Conservation (phyloP, 2,329 filamentous ascomycete genomes). For the Ophiostoma fasciatum region DNA sequence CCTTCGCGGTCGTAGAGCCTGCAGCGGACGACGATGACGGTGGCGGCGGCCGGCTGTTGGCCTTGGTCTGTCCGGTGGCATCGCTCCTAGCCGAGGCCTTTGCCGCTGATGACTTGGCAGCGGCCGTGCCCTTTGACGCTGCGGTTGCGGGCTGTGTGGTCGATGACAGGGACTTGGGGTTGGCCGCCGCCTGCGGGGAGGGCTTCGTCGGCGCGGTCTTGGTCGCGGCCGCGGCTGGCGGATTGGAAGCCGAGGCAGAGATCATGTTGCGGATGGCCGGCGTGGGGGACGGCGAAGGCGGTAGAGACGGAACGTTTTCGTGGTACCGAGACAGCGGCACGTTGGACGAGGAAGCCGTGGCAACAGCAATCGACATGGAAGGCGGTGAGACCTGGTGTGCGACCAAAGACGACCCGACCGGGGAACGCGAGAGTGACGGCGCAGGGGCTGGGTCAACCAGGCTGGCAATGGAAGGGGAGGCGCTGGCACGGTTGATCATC, state of each 20-base stretch:
- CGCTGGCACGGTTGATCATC: conserved; percentile 57
- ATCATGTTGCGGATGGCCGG: conserved; percentile 13
- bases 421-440: conserved; percentile 15
- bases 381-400: conserved; percentile 23
- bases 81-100: conserved; percentile 5
- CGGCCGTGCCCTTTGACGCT: background rate
- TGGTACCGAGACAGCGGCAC: conserved; percentile 1
- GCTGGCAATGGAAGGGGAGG: conserved; percentile 82
- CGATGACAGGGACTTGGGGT: conserved; percentile 1
- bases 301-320: conserved; percentile 6
- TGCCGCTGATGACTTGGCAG: background rate
- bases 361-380: conserved; percentile 13
- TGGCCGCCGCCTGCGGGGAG: background rate
- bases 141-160: conserved; percentile 7
- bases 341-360: conserved; percentile 11
- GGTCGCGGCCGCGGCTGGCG: background rate
- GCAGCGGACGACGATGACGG: too few relatives aligned
- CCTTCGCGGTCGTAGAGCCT: conserved; percentile 18
- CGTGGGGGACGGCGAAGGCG: conserved; percentile 18
- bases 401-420: conserved; percentile 13
- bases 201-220: background rate
- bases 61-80: conserved; percentile 1
- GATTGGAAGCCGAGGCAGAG: background rate
- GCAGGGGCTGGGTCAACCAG: conserved; percentile 58
- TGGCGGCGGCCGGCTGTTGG: conserved; percentile 11